phyloP scores from a whole-genome alignment of 1,284 basidiomycete species.

The Irpex sp. region DNA sequence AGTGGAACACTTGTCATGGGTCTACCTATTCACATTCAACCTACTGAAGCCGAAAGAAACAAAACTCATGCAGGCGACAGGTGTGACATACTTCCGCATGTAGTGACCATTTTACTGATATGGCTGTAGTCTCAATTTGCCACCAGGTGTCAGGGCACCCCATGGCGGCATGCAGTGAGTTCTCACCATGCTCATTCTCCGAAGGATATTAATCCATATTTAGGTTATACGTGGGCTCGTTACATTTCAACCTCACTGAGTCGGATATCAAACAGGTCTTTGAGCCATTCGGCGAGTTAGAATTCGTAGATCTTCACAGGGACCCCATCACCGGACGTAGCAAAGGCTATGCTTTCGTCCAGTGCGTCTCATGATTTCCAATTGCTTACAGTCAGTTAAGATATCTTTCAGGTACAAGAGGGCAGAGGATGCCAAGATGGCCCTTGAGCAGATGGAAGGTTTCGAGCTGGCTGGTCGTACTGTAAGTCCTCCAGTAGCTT shows the following conservation, averaged over 20 bases:
- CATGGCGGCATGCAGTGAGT: slow-evolving; percentile 79
- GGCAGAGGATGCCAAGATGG: slow-evolving; percentile 91
- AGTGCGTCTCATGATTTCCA: slow-evolving; percentile 48
- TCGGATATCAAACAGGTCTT: slow-evolving; percentile 98
- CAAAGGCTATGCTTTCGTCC: slow-evolving; percentile 98
- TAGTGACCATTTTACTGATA: background rate
- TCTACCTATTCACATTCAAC: slow-evolving; percentile 93
- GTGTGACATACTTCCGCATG: slow-evolving; percentile 36
- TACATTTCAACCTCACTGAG: slow-evolving; percentile 95
- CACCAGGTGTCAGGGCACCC: slow-evolving; percentile 69
- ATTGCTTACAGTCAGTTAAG: slow-evolving; percentile 2
- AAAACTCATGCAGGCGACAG: slow-evolving; percentile 81
- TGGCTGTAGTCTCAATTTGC: slow-evolving; percentile 69
- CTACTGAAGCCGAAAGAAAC: slow-evolving; percentile 95
- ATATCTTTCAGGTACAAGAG: slow-evolving; percentile 69
- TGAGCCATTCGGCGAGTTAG: slow-evolving; percentile 95
- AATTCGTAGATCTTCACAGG: slow-evolving; percentile 96
- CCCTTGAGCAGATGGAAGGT: slow-evolving; percentile 96
- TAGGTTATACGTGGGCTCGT: slow-evolving; percentile 93
- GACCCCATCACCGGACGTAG: slow-evolving; percentile 91
- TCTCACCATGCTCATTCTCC: slow-evolving; percentile 8
- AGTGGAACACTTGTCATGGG: slow-evolving; percentile 97
- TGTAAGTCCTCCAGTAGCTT: slow-evolving; percentile 43
- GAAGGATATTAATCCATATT: background rate
- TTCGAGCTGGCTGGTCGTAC: slow-evolving; percentile 95